Evolutionary conservation across 2,329 filamentous ascomycete species (phyloP).

Genomic region (Fusarium ramigenum): DNA sequence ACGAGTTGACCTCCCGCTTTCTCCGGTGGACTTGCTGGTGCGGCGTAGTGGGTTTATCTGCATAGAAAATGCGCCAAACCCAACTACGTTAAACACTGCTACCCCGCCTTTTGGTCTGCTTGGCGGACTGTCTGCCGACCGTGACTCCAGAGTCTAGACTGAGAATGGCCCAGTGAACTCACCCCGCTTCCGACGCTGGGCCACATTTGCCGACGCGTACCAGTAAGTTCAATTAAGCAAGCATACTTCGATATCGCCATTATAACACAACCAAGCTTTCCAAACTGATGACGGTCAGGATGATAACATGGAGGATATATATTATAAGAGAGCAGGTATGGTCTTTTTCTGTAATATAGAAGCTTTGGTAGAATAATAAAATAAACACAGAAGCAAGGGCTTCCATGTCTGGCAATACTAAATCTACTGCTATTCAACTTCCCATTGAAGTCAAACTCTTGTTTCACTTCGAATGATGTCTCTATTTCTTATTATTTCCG

Average conservation of each 20-base stretch:
- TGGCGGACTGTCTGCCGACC: background rate
- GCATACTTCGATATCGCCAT: background rate
- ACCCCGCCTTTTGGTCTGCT: background rate
- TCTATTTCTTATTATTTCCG: background rate
- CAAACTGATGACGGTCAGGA: fast-evolving
- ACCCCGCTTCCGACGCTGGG: background rate
- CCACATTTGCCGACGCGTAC: background rate
- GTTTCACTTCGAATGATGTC: background rate
- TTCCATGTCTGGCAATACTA: background rate
- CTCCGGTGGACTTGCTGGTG: background rate
- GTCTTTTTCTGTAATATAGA: no score
- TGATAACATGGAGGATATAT: fast-evolving
- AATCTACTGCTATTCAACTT: background rate
- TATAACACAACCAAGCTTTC: background rate
- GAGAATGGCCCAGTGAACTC: background rate
- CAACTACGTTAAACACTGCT: background rate
- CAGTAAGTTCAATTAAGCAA: background rate
- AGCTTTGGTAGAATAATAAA: background rate
- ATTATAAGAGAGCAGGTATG: background rate
- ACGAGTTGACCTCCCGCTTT: background rate
- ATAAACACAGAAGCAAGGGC: background rate
- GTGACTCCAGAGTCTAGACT: background rate
- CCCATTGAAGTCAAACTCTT: background rate
- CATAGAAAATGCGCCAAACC: background rate
- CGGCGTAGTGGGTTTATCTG: background rate